These are phyloP conservation scores for Pterocarpus macrocarpus DNA, from an alignment of 306 rosid genomes.

Conservation along the genomic window DNA sequence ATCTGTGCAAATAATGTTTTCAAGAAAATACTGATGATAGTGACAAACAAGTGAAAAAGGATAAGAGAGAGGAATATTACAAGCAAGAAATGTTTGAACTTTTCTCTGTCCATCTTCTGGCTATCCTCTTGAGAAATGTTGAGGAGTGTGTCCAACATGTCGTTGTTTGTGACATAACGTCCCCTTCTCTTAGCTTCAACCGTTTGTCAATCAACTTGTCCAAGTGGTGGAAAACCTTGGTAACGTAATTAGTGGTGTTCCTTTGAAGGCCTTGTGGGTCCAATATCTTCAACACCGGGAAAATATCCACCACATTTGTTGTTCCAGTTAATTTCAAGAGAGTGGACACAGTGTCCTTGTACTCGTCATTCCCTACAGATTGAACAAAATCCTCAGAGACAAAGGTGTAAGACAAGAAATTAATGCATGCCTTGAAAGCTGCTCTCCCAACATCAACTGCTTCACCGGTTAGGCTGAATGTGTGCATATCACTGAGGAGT, in stretches of 20 bases:
- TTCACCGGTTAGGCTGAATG: constrained; percentile 18
- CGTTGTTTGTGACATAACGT: neutral
- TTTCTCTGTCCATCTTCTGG: constrained; percentile 30
- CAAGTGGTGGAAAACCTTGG: neutral
- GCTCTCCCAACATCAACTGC: constrained; percentile 46
- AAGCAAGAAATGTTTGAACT: constrained; percentile 11
- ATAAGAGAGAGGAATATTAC: neutral
- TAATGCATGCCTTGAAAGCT: constrained; percentile 37
- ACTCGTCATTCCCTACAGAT: neutral
- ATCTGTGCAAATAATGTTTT: too few species aligned
- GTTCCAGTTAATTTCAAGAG: neutral
- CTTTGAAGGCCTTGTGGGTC: neutral
- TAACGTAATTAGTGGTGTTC: neutral
- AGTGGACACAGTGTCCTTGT: neutral
- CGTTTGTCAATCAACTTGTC: constrained; percentile 28
- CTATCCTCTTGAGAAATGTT: constrained; percentile 33
- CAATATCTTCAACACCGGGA: neutral
- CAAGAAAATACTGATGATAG: neutral
- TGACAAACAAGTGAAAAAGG: neutral
- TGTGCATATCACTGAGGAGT: neutral
- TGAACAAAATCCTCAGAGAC: constrained; percentile 48
- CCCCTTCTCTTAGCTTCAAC: constrained; percentile 4
- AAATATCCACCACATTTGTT: neutral
- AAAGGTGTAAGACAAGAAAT: constrained; percentile 44
- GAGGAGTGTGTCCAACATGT: constrained; percentile 52